Evolutionary conservation across 2,329 filamentous ascomycete species (phyloP).

Genomic region (Ascochyta rabiei): DNA sequence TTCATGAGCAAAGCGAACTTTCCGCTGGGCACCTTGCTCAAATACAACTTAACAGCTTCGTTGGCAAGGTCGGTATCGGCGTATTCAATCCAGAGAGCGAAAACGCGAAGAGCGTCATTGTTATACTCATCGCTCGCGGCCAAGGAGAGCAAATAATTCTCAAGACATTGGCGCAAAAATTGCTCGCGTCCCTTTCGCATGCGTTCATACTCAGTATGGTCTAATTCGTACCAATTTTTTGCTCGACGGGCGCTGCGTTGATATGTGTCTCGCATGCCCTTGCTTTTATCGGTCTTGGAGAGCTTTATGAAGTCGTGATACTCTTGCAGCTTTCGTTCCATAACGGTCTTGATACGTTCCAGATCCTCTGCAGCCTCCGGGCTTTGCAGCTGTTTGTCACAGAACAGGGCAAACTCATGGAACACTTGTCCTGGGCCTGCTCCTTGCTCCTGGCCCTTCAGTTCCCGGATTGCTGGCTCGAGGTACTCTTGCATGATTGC

Average conservation of each 20-base stretch:
- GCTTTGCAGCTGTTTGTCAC: constrained; percentile 90
- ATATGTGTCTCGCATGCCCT: constrained; percentile 54
- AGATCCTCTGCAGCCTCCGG: constrained; percentile 85
- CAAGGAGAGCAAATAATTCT: constrained; percentile 90
- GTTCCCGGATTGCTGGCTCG: constrained; percentile 79
- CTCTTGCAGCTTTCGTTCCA: constrained; percentile 80
- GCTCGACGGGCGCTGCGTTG: constrained; percentile 71
- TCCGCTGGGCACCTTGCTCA: constrained; percentile 78
- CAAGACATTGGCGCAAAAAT: constrained; percentile 85
- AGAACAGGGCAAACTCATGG: constrained; percentile 94
- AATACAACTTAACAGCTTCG: constrained; percentile 71
- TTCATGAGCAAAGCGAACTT: constrained; percentile 96
- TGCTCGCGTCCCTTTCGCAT: constrained; percentile 77
- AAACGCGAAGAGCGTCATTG: constrained; percentile 88
- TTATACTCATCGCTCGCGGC: constrained; percentile 86
- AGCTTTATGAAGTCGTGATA: constrained; percentile 73
- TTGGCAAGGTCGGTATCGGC: constrained; percentile 79
- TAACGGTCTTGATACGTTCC: constrained; percentile 76
- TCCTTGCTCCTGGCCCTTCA: constrained; percentile 71
- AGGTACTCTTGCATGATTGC: constrained; percentile 87
- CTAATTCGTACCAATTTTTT: constrained; percentile 88
- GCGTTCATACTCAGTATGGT: constrained; percentile 83
- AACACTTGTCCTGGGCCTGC: constrained; percentile 85
- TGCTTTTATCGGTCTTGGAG: constrained; percentile 55
- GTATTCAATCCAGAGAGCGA: constrained; percentile 90